These are phyloP conservation scores for Xerocomus spinulosus DNA, from an alignment of 768 basidiomycete species.

Conservation along the genomic window DNA sequence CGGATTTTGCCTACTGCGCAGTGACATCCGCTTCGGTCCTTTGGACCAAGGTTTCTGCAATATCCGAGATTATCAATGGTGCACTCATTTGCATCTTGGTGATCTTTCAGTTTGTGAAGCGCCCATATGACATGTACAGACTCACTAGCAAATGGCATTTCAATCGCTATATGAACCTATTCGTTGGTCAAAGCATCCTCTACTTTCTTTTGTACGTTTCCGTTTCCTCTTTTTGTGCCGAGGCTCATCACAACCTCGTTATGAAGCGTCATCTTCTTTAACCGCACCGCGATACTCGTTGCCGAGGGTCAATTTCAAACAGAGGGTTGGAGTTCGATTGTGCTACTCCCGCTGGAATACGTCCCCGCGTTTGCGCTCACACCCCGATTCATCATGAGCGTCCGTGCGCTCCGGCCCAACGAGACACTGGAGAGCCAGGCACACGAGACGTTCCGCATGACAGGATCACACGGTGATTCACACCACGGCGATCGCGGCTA, in stretches of 20 bases:
- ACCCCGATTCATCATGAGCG: conserved; percentile 9
- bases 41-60: conserved; percentile 2
- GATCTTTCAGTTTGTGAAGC: conserved; percentile 1
- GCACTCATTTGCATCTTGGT: conserved; percentile 5
- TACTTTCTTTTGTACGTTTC: conserved; percentile 12
- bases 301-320: conserved; percentile 2
- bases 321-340: not conserved
- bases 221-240: not conserved
- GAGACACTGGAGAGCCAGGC: not conserved
- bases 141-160: conserved; percentile 1
- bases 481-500: not conserved
- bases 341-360: conserved; percentile 3
- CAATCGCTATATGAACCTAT: conserved; percentile 7
- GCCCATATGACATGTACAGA: conserved; percentile 2
- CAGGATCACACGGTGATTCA: not conserved
- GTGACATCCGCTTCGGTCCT: conserved; percentile 1
- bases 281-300: conserved; percentile 1
- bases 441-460: not conserved
- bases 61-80: not conserved
- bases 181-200: conserved; percentile 5
- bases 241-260: not conserved
- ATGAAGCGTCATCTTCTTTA: conserved; percentile 6
- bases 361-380: conserved; percentile 8
- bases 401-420: not conserved
- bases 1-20: not conserved